Evolutionary conservation across 441 rosid species (phyloP).

Genomic region (Erodium trifolium): DNA sequence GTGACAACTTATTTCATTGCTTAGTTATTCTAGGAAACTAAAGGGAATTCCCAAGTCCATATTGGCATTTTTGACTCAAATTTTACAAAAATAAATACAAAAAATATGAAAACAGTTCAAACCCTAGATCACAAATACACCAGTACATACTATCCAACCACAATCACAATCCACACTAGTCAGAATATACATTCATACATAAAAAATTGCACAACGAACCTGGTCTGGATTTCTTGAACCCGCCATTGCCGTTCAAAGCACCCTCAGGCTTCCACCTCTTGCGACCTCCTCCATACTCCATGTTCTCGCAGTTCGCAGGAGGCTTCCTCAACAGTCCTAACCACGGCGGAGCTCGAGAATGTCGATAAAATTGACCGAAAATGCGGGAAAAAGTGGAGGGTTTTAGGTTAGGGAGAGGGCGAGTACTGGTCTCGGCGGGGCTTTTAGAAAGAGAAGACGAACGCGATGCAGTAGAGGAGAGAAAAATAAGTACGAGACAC

Average conservation of each 20-base stretch:
- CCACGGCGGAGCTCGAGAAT: not conserved
- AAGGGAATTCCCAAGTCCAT: not conserved
- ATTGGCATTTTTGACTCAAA: not conserved
- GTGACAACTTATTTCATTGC: not conserved
- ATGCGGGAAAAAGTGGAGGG: conserved; percentile 4
- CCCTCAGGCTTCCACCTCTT: conserved; percentile 48
- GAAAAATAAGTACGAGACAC: not conserved
- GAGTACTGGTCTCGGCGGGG: not conserved
- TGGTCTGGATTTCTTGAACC: conserved; percentile 46
- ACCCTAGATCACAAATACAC: not conserved
- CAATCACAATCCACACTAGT: not conserved
- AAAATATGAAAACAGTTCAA: not conserved
- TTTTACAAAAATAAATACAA: not conserved
- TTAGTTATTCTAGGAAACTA: not conserved
- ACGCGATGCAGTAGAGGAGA: not conserved
- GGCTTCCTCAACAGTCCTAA: conserved; percentile 15
- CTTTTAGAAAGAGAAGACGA: not conserved
- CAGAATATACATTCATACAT: not conserved
- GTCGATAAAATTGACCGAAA: not conserved
- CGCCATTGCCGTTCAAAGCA: conserved; percentile 52
- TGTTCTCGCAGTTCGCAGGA: conserved; percentile 11
- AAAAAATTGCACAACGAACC: conserved; percentile 24
- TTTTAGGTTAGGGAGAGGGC: not conserved
- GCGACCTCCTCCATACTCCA: conserved; percentile 48
- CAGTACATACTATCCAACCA: not conserved